Percentiles rank a stretch among this genome's conserved stretches.
Conservation (phyloP, 768 basidiomycete species). For the Termitomyces eurrhizus region DNA sequence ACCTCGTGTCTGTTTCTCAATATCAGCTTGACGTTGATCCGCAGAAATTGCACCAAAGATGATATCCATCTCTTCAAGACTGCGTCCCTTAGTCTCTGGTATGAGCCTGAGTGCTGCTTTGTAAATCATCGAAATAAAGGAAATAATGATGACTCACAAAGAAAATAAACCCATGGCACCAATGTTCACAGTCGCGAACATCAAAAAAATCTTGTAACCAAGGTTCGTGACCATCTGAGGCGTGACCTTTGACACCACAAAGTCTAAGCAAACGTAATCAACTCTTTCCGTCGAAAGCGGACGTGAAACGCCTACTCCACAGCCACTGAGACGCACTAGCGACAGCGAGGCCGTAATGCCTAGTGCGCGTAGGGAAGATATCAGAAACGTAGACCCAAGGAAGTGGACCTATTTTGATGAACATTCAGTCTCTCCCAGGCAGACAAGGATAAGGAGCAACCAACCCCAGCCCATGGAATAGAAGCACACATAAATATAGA, state of each 20-base stretch:
- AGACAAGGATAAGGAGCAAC: not conserved
- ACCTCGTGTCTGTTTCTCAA: not conserved
- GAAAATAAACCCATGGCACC: slow-evolving; percentile 66
- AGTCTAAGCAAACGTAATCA: slow-evolving; percentile 40
- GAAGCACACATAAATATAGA: slow-evolving; percentile 86
- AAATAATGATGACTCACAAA: slow-evolving; percentile 35
- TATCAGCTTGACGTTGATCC: slow-evolving; percentile 1
- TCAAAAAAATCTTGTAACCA: slow-evolving; percentile 72
- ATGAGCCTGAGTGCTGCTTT: slow-evolving; percentile 35
- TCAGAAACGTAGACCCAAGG: slow-evolving; percentile 69
- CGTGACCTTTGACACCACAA: slow-evolving; percentile 68
- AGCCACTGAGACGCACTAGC: slow-evolving; percentile 83
- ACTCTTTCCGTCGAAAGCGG: not conserved
- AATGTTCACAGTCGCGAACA: slow-evolving; percentile 74
- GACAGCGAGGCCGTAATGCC: slow-evolving; percentile 74
- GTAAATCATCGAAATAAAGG: not conserved
- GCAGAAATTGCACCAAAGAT: slow-evolving; percentile 49
- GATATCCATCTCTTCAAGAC: slow-evolving; percentile 52
- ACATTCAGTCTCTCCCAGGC: not conserved
- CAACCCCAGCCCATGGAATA: slow-evolving; percentile 84
- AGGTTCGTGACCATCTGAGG: slow-evolving; percentile 57
- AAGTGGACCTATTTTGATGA: slow-evolving; percentile 74
- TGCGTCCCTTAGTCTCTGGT: slow-evolving; percentile 60
- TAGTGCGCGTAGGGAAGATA: slow-evolving; percentile 82
- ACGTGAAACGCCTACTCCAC: slow-evolving; percentile 44